Evolutionary conservation across 257 asterid species (phyloP).

Genomic region (Solanum bukasovii): DNA sequence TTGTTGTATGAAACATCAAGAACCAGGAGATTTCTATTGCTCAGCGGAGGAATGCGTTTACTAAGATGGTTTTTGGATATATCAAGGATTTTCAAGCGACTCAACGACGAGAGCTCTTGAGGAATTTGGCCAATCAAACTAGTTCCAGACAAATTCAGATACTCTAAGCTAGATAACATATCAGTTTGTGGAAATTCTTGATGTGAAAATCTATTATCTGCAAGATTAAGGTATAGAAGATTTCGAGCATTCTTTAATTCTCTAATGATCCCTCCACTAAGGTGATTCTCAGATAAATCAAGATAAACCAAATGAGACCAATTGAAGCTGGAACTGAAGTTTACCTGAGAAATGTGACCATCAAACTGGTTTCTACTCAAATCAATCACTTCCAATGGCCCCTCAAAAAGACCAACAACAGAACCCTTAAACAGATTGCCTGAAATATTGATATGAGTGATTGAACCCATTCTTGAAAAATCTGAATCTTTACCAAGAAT

Average conservation of each 20-base stretch:
- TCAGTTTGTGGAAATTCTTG: conserved; percentile 36
- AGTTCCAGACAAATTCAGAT: conserved; percentile 66
- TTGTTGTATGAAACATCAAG: conserved; percentile 77
- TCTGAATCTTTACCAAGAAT: conserved; percentile 59
- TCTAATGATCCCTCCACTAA: conserved; percentile 59
- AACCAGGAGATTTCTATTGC: conserved; percentile 29
- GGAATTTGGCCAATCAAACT: conserved; percentile 64
- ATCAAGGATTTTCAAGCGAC: conserved; percentile 49
- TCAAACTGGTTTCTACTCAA: conserved; percentile 84
- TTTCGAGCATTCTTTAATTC: conserved; percentile 36
- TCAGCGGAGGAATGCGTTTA: conserved; percentile 43
- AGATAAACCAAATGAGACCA: conserved; percentile 59
- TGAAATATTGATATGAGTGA: conserved; percentile 58
- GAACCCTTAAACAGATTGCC: conserved; percentile 68
- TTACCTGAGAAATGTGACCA: conserved; percentile 78
- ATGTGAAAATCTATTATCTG: conserved; percentile 59
- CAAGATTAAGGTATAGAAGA: conserved; percentile 71
- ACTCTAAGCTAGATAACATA: conserved; percentile 43
- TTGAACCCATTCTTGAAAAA: conserved; percentile 36
- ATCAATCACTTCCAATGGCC: conserved; percentile 69
- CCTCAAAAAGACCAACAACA: conserved; percentile 47
- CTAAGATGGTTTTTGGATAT: conserved; percentile 60
- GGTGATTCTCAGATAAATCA: conserved; percentile 70
- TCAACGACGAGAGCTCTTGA: conserved; percentile 33
- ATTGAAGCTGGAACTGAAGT: conserved; percentile 39